phyloP scores from a whole-genome alignment of 1,139 yeast species.

The Kurtzmaniella quercitrusa region DNA sequence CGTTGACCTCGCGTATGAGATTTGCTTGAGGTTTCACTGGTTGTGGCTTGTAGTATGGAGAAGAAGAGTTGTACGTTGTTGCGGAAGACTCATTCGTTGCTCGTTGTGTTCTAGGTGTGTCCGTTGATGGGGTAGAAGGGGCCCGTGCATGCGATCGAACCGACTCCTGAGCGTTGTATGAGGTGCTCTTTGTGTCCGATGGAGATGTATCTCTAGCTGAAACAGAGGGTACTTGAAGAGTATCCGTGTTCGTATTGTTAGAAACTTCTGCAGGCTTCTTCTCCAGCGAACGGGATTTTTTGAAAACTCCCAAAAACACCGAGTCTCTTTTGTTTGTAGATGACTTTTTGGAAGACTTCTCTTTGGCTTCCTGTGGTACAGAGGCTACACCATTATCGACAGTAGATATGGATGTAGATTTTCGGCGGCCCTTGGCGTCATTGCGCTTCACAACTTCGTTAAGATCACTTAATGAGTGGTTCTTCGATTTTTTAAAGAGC shows the following conservation, averaged over 20 bases:
- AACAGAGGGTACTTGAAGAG: not conserved
- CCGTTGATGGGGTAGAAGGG: constrained; percentile 1
- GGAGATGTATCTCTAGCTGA: not conserved
- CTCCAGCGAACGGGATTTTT: not conserved
- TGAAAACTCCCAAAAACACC: not conserved
- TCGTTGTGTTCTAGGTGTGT: constrained; percentile 4
- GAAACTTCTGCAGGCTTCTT: not conserved
- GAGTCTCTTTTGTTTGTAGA: constrained; percentile 2
- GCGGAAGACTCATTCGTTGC: not conserved
- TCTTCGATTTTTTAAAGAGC: constrained; percentile 30
- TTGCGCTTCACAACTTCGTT: constrained; percentile 1
- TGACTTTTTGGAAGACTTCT: not conserved
- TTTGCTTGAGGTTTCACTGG: constrained; percentile 18
- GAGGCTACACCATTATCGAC: not conserved
- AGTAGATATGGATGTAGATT: not conserved
- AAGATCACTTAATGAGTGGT: constrained; percentile 20
- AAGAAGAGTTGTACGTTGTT: not conserved
- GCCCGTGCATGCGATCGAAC: not conserved
- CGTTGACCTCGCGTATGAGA: constrained; percentile 34
- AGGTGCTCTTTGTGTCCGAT: not conserved
- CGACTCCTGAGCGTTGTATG: not conserved
- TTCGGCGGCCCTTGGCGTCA: not conserved
- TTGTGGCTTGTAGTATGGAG: constrained; percentile 13
- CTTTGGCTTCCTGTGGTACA: not conserved
- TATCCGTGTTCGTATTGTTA: not conserved